A percentile compares a stretch with the other conserved stretches of the same genome.
Evolutionary conservation across 192 early-diverging fungal species (phyloP).

Genomic region (Backusella parvicylindrica): DNA sequence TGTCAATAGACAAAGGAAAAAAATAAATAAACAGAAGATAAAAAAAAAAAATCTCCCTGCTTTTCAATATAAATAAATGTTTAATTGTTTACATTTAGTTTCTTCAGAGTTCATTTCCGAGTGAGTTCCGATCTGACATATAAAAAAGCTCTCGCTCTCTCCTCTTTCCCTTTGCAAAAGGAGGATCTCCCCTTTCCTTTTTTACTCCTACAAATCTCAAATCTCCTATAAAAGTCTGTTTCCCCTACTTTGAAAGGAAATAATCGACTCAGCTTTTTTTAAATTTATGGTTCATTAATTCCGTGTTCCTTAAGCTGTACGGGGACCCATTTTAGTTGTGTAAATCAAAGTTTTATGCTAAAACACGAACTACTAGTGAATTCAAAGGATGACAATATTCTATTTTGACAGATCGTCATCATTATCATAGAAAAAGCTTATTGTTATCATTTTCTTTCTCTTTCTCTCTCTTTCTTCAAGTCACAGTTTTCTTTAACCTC

Average conservation of each 20-base stretch:
- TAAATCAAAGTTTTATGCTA: too few relatives aligned
- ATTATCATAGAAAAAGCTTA: too few relatives aligned
- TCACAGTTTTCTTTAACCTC: too few relatives aligned
- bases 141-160: background rate
- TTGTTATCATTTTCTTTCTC: too few relatives aligned
- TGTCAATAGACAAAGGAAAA: background rate
- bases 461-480: background rate
- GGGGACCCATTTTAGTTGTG: background rate
- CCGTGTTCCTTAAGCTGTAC: background rate
- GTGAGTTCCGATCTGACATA: background rate
- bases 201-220: conserved; percentile 1
- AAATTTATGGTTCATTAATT: background rate
- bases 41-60: background rate
- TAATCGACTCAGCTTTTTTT: background rate
- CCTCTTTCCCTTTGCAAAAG: background rate
- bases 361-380: too few relatives aligned
- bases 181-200: background rate
- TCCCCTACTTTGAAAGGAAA: background rate
- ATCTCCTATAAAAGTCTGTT: background rate
- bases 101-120: background rate
- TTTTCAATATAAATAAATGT: conserved; percentile 1
- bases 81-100: background rate
- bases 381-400: too few relatives aligned
- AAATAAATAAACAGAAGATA: background rate
- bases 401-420: too few relatives aligned